Conservation (phyloP, 345 rosid species). For the Erysimum cheiranthoides region DNA sequence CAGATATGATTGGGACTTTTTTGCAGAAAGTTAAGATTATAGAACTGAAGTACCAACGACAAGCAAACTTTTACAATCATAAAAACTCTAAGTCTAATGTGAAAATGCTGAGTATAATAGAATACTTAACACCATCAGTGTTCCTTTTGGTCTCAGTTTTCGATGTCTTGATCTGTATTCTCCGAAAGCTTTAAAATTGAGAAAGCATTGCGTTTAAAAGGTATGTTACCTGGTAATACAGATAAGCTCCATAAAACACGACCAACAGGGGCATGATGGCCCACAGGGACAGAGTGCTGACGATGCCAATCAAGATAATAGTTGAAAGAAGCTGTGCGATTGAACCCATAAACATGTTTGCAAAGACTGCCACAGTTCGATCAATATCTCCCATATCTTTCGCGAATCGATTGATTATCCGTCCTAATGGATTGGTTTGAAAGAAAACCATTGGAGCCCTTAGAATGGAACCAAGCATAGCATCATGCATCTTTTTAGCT, state of each 20-base stretch:
- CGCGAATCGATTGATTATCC: constrained; percentile 94
- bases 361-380: constrained; percentile 73
- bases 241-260: constrained; percentile 85
- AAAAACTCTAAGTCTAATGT: not conserved
- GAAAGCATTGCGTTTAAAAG: constrained; percentile 13
- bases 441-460: constrained; percentile 99
- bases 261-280: constrained; percentile 96
- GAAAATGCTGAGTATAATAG: not conserved
- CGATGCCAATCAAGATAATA: constrained; percentile 88
- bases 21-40: not conserved
- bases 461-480: constrained; percentile 87
- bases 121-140: constrained; percentile 3
- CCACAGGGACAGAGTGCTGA: constrained; percentile 98
- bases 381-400: constrained; percentile 98
- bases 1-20: not conserved
- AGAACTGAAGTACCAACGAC: constrained; percentile 22
- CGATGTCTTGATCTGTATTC: not conserved
- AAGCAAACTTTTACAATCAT: constrained; percentile 1
- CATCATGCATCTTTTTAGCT: constrained; percentile 87
- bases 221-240: constrained; percentile 85
- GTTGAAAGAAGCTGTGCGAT: constrained; percentile 94
- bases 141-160: constrained; percentile 12
- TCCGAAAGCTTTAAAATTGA: constrained; percentile 2
- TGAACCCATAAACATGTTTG: constrained; percentile 82
- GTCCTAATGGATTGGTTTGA: constrained; percentile 95